Percentiles rank a stretch among this genome's conserved stretches.
Conservation (phyloP, 2,329 filamentous ascomycete genomes). For the Magnaporthiopsis incrustans region DNA sequence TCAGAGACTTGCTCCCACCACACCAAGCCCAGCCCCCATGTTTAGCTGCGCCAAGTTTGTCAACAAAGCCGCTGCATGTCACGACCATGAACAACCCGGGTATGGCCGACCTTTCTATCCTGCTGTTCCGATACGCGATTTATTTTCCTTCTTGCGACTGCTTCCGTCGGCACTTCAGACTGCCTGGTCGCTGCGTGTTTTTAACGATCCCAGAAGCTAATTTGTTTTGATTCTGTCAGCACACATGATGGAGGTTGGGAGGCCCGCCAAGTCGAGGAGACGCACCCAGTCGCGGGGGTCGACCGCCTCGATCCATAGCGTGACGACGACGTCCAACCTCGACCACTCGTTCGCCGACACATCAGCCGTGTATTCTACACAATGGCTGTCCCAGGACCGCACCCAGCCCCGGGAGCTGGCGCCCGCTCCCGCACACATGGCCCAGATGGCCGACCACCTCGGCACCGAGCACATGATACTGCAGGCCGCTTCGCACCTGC, state of each 20-base stretch:
- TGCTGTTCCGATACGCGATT: neutral
- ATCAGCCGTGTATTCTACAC: slow-evolving; percentile 36
- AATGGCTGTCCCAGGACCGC: slow-evolving; percentile 37
- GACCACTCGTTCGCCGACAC: slow-evolving; percentile 40
- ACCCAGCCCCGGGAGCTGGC: slow-evolving; percentile 37
- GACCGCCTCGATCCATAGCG: slow-evolving; percentile 49
- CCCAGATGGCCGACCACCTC: slow-evolving; percentile 15
- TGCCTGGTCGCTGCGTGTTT: neutral
- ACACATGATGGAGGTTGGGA: neutral
- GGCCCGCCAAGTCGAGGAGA: neutral
- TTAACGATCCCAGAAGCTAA: neutral
- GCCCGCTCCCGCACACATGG: slow-evolving; percentile 35
- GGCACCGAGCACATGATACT: slow-evolving; percentile 50
- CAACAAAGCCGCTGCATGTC: neutral
- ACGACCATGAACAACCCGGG: neutral
- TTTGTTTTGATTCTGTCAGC: neutral
- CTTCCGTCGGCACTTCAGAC: too few relatives aligned
- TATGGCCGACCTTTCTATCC: neutral
- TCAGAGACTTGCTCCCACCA: neutral
- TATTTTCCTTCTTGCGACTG: neutral
- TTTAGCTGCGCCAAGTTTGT: neutral
- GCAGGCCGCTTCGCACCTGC: slow-evolving; percentile 48
- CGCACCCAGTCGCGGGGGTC: slow-evolving; percentile 27
- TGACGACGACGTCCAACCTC: slow-evolving; percentile 40
- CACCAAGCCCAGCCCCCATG: neutral